Percentiles rank a stretch among this genome's conserved stretches.
phyloP scores from a whole-genome alignment of 2,329 filamentous ascomycete species.

The Chaetomium olivaceum region DNA sequence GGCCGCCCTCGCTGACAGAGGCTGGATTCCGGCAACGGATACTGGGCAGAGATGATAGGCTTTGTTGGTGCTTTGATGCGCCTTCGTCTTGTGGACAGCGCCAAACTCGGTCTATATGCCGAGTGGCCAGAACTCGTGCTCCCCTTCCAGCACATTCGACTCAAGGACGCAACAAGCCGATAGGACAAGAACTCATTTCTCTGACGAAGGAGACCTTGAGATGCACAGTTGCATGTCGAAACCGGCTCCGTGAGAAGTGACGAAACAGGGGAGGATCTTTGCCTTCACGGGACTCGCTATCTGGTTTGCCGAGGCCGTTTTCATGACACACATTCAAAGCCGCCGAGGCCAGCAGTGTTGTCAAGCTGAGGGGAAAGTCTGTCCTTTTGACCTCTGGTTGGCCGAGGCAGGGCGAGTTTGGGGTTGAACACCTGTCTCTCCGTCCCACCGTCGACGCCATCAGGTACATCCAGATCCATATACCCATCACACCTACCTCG shows the following conservation, averaged over 20 bases:
- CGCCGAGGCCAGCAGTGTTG: constrained; percentile 8
- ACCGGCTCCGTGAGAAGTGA: neutral
- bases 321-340: constrained; percentile 16
- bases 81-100: neutral
- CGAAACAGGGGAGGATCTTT: constrained; percentile 10
- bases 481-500: neutral
- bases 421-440: constrained; percentile 6
- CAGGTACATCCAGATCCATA: constrained; percentile 16
- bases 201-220: neutral
- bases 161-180: neutral
- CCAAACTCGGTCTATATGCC: neutral
- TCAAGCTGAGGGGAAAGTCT: constrained; percentile 6
- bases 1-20: neutral
- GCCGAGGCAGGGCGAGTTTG: constrained; percentile 4
- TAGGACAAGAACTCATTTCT: neutral
- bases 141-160: neutral
- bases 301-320: constrained; percentile 12
- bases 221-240: neutral
- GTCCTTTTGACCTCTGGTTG: constrained; percentile 21
- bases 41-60: neutral
- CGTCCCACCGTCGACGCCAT: neutral
- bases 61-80: neutral
- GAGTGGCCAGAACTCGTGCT: constrained; percentile 2
- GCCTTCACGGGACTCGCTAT: constrained; percentile 6
- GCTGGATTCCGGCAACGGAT: neutral